Conservation (phyloP, 164 flowering plant species). For the Magnolia kwangsiensis region DNA sequence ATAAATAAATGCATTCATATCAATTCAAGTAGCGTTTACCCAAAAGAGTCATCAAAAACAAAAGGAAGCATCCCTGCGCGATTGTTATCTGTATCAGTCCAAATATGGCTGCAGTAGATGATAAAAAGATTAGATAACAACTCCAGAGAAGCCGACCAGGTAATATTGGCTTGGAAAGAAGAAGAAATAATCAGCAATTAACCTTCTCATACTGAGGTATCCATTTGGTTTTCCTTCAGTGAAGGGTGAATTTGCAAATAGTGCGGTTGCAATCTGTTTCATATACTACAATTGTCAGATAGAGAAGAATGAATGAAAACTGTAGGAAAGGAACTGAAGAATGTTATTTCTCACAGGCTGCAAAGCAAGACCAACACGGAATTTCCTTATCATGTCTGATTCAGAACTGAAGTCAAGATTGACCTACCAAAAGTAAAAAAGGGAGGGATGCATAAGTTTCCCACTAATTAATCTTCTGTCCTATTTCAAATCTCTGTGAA, state of each 20-base stretch:
- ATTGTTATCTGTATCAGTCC: conserved; percentile 91
- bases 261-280: conserved; percentile 91
- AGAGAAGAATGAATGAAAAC: background rate
- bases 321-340: conserved; percentile 1
- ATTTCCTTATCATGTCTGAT: conserved; percentile 94
- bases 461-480: background rate
- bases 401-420: conserved; percentile 96
- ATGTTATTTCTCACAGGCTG: conserved; percentile 72
- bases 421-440: conserved; percentile 46
- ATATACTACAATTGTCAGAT: conserved; percentile 26
- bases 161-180: background rate
- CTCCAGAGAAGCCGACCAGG: background rate
- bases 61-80: conserved; percentile 99
- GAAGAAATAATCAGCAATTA: background rate
- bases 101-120: conserved; percentile 64
- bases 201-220: conserved; percentile 98
- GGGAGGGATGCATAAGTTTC: conserved; percentile 5
- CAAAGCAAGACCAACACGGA: conserved; percentile 92
- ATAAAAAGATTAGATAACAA: conserved; percentile 9
- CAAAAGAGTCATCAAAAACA: conserved; percentile 93
- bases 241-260: conserved; percentile 98
- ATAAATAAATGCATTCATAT: too few relatives aligned
- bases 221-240: conserved; percentile 98
- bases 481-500: background rate
- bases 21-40: conserved; percentile 37